Percentiles rank a stretch among this genome's conserved stretches.
phyloP scores from a whole-genome alignment of 108 stramenopile genomes.

The Cyclotella distinguenda region DNA sequence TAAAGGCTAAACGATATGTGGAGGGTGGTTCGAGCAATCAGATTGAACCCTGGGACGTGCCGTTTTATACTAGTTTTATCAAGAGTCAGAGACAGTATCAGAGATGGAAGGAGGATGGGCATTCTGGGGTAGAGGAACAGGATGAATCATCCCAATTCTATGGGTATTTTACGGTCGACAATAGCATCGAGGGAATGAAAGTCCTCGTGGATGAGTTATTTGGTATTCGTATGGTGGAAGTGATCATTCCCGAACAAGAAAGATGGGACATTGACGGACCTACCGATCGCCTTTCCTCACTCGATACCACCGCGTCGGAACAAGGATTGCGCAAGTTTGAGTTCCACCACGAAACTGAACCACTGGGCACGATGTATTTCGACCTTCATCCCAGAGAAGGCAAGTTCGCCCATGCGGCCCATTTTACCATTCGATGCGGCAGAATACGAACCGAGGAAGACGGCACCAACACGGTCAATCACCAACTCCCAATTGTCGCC shows the following conservation, averaged over 20 bases:
- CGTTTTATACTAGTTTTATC: constrained; percentile 66
- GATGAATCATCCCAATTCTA: constrained; percentile 20
- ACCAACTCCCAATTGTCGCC: constrained; percentile 89
- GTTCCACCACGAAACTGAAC: constrained; percentile 54
- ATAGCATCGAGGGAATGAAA: constrained; percentile 78
- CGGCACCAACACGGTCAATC: not conserved
- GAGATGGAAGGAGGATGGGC: constrained; percentile 39
- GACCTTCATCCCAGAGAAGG: constrained; percentile 89
- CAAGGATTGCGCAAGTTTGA: constrained; percentile 71
- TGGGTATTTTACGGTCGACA: constrained; percentile 70
- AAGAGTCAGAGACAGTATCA: constrained; percentile 53
- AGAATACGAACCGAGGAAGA: constrained; percentile 46
- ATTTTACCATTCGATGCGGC: constrained; percentile 97
- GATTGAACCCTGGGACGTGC: constrained; percentile 88
- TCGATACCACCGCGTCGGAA: no score
- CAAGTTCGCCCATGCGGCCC: constrained; percentile 95
- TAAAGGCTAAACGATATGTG: constrained; percentile 55
- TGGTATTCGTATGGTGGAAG: constrained; percentile 80
- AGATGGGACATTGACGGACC: constrained; percentile 63
- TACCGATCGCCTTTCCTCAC: no score
- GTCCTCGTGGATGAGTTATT: constrained; percentile 62
- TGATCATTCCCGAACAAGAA: constrained; percentile 59
- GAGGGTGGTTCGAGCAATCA: constrained; percentile 47
- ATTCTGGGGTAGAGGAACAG: constrained; percentile 15
- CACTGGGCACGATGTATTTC: constrained; percentile 89